Evolutionary conservation across 208 protist genomes (phyloP), one percentile per base, ranked within the genome.

Genomic region (Porcisia hertigi): DNA sequence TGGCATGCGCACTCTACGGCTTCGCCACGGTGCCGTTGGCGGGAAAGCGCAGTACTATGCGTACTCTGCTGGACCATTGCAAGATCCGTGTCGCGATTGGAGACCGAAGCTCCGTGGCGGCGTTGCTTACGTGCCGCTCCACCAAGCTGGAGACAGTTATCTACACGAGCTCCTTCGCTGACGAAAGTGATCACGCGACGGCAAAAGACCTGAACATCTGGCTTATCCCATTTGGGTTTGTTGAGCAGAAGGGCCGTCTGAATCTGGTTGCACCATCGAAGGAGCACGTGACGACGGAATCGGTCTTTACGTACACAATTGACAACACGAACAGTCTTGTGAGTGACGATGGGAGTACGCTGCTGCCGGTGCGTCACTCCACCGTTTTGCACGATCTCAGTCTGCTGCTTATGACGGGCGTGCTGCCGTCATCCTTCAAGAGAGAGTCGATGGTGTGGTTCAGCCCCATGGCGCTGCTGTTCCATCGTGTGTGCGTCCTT

Each of bases 181-280:
- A 91, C 60, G 84, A 90, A 20, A 86, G 81, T 39, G 91, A 96
- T 65, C 71, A 82, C 52, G 75, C 70, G 3, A 75, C 86, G 5
- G 94, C 92, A 20, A 91, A 92, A 67, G 92, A 96, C 69, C 77
- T 97, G 23, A 94, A 91, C 81, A 94, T 97, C 76, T 57, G 77
- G 16, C 86, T 97, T 41, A 54, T 96, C 34, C 83, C 88, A 7
- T 92, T 86, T 62, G 85, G 90, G 71, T 86, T 76, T 30, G 77
- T 97, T 5, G 89, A 91, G 71, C 73, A 86, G 63, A 85, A 87
- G 55, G 93, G 93, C 18, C 83, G 88, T 3, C 71, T 79, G 20
- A 77, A 82, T 34, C 67, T 77, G 52, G 64, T 74, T 20, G 41
- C 80, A 14, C 71, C 84, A 30, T 59, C 34, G 54, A 82, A 77